Conservation (phyloP, 331 rosid genomes). For the Malus hybrid region DNA sequence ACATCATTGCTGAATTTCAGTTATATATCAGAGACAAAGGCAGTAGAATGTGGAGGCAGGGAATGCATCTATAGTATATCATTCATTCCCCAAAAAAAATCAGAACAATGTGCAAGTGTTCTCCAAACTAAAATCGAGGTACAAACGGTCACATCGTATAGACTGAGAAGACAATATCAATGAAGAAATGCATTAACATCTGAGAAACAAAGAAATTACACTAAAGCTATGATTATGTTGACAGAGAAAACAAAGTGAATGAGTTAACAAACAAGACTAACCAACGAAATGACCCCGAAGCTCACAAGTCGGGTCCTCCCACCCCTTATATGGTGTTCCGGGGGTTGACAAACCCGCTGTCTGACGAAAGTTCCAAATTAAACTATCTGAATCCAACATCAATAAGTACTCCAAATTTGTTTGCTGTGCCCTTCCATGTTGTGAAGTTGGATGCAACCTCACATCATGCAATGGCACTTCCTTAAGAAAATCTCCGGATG, state of each 20-base stretch:
- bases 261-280: conserved; percentile 22
- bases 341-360: conserved; percentile 71
- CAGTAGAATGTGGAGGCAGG: not conserved
- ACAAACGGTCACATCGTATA: not conserved
- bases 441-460: conserved; percentile 43
- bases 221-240: not conserved
- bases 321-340: conserved; percentile 52
- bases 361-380: conserved; percentile 80
- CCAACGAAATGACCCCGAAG: conserved; percentile 98
- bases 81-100: not conserved
- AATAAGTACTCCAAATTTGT: conserved; percentile 72
- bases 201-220: not conserved
- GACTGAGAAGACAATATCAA: not conserved
- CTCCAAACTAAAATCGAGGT: conserved; percentile 1
- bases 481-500: conserved; percentile 45
- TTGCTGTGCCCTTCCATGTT: conserved; percentile 51
- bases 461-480: conserved; percentile 65
- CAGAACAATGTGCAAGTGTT: not conserved
- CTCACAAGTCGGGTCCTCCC: conserved; percentile 50
- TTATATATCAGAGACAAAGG: not conserved
- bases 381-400: conserved; percentile 67
- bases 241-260: not conserved
- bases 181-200: not conserved
- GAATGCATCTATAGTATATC: not conserved
- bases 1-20: not conserved